Base-by-base conservation (phyloP, 2,329 filamentous ascomycete species). In the Dothideomycetes sp. region DNA sequence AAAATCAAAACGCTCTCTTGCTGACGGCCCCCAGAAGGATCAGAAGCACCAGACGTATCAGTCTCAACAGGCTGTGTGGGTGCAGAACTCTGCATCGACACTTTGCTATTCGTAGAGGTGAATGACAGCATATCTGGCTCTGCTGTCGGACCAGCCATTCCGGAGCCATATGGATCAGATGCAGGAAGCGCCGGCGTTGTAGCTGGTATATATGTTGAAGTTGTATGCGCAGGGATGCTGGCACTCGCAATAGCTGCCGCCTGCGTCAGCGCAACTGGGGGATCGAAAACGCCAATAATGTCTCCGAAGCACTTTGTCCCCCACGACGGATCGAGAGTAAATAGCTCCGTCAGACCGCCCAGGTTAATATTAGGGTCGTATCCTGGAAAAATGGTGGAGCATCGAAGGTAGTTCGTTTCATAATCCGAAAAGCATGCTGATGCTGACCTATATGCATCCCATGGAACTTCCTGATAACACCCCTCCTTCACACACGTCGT, bases 251-350 rank as follows among this genome's bases (percentile, higher is more conserved):
- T 12, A 27, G 7, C 12, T 7, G 22, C 22, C 7, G 22, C 22
- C 7, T 7, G 12, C 22, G 7, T 7, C 12, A 27, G 22, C 22
- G 22, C 22, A 27, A 9, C n/a, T 8, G 33, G 14, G 9, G 33
- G 33, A 35, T 35, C 33, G n/a, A n/a, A 35, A 9, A 35, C 33
- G 11, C 33, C 33, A 3, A 19, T 16, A 35, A 35, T 35, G 17
- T 35, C 11, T 16, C 14, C 11, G 2, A 14, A 14, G 14, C 33
- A 35, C 5, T 9, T 10, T 8, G 33, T 16, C 2, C 33, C 33
- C 33, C 33, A 35, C 4, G n/a, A 10, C 19, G 33, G 33, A 11
- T 16, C 33, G 5, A 19, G 2, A 19, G 33, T 17, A 27, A 27
- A 12, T 12, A 27, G 12, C 2, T n/a, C 11, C 14, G 11, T 35